Percentiles rank a stretch among this genome's conserved stretches.
Evolutionary conservation across 345 rosid genomes (phyloP).

Genomic region (Populus ilicifolia): DNA sequence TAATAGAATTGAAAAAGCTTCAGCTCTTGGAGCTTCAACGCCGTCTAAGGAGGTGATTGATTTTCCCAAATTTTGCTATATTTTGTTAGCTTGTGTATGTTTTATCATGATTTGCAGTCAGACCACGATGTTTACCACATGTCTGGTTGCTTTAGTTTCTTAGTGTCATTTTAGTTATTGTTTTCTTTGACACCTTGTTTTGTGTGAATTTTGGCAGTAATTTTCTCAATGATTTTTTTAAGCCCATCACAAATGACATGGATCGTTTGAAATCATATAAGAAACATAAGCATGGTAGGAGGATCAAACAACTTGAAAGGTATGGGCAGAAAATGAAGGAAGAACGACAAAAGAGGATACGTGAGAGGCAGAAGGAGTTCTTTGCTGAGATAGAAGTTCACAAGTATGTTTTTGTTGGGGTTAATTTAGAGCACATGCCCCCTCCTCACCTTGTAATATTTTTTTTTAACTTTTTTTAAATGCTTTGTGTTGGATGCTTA

Average conservation of each 20-base stretch:
- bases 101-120: background rate
- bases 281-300: constrained; percentile 88
- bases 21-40: constrained; percentile 74
- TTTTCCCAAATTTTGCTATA: background rate
- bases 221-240: constrained; percentile 71
- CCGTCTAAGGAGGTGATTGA: constrained; percentile 67
- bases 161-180: constrained; percentile 1
- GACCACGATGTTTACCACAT: background rate
- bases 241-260: constrained; percentile 65
- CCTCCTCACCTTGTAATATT: background rate
- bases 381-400: constrained; percentile 87
- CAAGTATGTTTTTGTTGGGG: constrained; percentile 44
- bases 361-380: constrained; percentile 95
- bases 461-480: background rate
- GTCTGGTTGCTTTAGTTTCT: background rate
- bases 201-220: constrained; percentile 46
- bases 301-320: constrained; percentile 78
- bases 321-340: constrained; percentile 90
- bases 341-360: constrained; percentile 88
- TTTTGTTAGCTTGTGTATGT: background rate
- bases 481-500: background rate
- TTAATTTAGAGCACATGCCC: background rate
- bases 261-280: constrained; percentile 69
- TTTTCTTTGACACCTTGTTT: constrained; percentile 12
- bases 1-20: constrained; percentile 87